Evolutionary conservation across 345 rosid species (phyloP), one percentile per base, ranked within the genome.

Genomic region (Gossypium turneri): DNA sequence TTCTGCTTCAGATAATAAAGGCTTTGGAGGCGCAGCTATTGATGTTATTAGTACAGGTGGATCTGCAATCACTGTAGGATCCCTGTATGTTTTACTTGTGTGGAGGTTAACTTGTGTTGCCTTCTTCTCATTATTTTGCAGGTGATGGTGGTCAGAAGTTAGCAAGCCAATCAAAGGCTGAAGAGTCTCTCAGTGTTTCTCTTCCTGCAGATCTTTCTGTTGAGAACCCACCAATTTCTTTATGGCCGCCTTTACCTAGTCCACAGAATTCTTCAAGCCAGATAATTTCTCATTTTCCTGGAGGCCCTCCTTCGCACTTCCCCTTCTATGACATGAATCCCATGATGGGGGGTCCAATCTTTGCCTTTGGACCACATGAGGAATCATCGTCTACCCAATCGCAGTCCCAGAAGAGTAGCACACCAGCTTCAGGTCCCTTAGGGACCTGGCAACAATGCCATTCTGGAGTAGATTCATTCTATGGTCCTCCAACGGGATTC

Each of bases 121-220:
- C 3, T 44, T 15, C 55, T 22, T 67, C 38, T 51, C 17, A 5
- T 34, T 63, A 60, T 71, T 80, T 85, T 78, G 79, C 86, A 89
- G 98, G 83, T 65, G 79, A 77, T 75, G 82, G 79, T 77, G 88
- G 84, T 79, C 86, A 87, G 78, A 84, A 84, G 12, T 72, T 79
- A 41, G 83, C 85, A 70, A 82, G 84, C 85, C 92, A 79, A 72
- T 86, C 94, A 50, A 90, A 86, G 78, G 88, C 85, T 41, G 99
- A 93, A 83, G 97, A 96, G 79, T 85, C 97, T 73, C 85, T 95
- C 53, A 88, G 79, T 81, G 92, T 95, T 52, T 84, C 99, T 73
- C 96, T 96, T 67, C 99, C 98, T 27, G 97, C 97, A 65, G 99
- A 96, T 84, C 97, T 96, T 51, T 92, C 97, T 67, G 92, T 93